Conservation (phyloP, 495 filamentous ascomycete genomes). For the Hyaloscypha finlandica region DNA sequence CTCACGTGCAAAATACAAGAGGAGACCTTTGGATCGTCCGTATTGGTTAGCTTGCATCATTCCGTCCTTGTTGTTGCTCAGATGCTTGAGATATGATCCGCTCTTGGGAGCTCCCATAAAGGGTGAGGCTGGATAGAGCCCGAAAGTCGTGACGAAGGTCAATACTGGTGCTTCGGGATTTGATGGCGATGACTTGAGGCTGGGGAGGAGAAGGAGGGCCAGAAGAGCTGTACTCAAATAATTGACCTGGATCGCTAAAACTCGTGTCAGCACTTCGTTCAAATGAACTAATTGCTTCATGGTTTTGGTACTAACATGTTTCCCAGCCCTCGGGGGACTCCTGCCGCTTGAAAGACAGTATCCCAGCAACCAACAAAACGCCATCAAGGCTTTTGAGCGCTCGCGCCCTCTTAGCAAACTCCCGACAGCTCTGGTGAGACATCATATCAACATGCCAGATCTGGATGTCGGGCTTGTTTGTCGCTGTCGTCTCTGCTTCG, state of each 20-base stretch:
- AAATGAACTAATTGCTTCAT: neutral
- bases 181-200: constrained; percentile 34
- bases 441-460: constrained; percentile 35
- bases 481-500: constrained; percentile 20
- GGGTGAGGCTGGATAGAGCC: constrained; percentile 30
- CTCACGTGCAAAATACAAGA: constrained; percentile 34
- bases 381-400: constrained; percentile 29
- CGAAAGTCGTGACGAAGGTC: constrained; percentile 33
- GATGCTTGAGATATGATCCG: constrained; percentile 31
- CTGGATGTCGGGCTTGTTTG: constrained; percentile 25
- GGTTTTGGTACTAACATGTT: constrained; percentile 22
- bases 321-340: constrained; percentile 35
- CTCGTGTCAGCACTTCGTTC: neutral
- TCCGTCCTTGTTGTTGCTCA: constrained; percentile 33
- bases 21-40: constrained; percentile 32
- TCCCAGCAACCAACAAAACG: constrained; percentile 32
- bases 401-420: constrained; percentile 15
- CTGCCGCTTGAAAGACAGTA: constrained; percentile 31
- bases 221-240: constrained; percentile 41
- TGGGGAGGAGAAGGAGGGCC: constrained; percentile 41
- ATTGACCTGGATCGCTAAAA: constrained; percentile 29
- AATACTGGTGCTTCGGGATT: constrained; percentile 31
- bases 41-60: constrained; percentile 33
- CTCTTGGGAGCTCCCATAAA: constrained; percentile 31
- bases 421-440: constrained; percentile 25